Conservation (phyloP, 2,329 filamentous ascomycete genomes). For the Dryadomyces sulphureus region DNA sequence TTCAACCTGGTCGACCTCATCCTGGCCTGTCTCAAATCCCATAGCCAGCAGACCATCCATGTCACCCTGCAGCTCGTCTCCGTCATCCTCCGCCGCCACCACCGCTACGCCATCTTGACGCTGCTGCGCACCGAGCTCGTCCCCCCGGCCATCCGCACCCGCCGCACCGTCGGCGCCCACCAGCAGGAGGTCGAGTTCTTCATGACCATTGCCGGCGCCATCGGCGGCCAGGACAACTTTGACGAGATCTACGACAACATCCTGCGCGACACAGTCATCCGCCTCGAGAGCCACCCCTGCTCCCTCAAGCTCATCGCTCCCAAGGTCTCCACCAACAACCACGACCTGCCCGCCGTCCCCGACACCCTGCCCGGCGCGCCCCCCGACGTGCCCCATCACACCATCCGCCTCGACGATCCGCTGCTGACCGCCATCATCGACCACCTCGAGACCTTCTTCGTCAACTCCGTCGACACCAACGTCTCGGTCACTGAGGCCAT, state of each 20-base stretch:
- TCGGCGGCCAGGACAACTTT: conserved; percentile 56
- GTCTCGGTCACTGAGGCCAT: conserved; percentile 73
- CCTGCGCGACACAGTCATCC: conserved; percentile 53
- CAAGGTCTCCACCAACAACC: conserved; percentile 38
- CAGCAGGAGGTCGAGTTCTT: conserved; percentile 61
- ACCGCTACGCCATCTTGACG: conserved; percentile 68
- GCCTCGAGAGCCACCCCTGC: conserved; percentile 60
- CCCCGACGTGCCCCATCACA: conserved; percentile 45
- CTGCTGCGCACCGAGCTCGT: conserved; percentile 53
- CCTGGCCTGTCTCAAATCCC: conserved; percentile 68
- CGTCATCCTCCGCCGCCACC: conserved; percentile 73
- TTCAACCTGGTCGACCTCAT: conserved; percentile 92
- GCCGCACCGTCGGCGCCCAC: conserved; percentile 57
- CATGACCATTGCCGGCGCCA: conserved; percentile 49
- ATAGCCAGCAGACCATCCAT: conserved; percentile 76
- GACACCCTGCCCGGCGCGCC: conserved; percentile 45
- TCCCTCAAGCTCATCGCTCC: conserved; percentile 54
- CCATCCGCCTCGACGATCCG: conserved; percentile 46
- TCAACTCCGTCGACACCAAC: conserved; percentile 85
- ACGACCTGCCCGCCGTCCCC: conserved; percentile 38
- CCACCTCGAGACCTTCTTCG: conserved; percentile 66
- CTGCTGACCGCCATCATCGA: conserved; percentile 49
- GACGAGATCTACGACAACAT: conserved; percentile 60
- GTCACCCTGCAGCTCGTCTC: conserved; percentile 80
- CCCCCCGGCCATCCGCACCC: conserved; percentile 13